Evolutionary conservation across 495 filamentous ascomycete genomes (phyloP).

Genomic region (Trypethelium eluteriae): DNA sequence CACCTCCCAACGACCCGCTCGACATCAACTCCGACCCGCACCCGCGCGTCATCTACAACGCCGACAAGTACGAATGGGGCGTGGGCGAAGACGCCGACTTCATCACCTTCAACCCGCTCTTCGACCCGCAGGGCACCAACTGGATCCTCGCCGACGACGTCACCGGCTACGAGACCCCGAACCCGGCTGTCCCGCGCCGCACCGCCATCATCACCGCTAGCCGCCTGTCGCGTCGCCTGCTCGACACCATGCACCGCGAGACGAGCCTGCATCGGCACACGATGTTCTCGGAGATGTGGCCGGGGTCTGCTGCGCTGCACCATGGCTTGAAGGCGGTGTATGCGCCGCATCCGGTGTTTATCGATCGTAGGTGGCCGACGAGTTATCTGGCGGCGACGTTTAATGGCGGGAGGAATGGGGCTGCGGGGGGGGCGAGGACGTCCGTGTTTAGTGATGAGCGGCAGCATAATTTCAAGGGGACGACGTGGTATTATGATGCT

Average conservation of each 20-base stretch:
- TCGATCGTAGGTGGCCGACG: slow-evolving; percentile 84
- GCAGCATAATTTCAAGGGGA: slow-evolving; percentile 82
- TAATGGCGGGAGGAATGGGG: slow-evolving; percentile 78
- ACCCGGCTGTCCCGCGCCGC: slow-evolving; percentile 60
- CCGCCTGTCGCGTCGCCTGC: slow-evolving; percentile 72
- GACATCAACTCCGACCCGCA: slow-evolving; percentile 63
- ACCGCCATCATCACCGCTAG: slow-evolving; percentile 81
- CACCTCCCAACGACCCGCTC: slow-evolving; percentile 48
- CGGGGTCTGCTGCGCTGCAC: slow-evolving; percentile 74
- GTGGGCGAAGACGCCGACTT: slow-evolving; percentile 89
- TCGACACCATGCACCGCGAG: slow-evolving; percentile 83
- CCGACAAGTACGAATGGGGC: slow-evolving; percentile 80
- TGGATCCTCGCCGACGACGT: slow-evolving; percentile 85
- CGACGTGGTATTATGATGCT: slow-evolving; percentile 93
- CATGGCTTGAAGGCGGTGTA: slow-evolving; percentile 95
- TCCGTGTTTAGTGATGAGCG: slow-evolving; percentile 68
- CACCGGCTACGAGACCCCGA: slow-evolving; percentile 70
- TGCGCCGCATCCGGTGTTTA: slow-evolving; percentile 81
- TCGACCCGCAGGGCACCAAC: slow-evolving; percentile 78
- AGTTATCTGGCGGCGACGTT: slow-evolving; percentile 71
- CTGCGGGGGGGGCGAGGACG: slow-evolving; percentile 61
- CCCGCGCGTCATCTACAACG: slow-evolving; percentile 64
- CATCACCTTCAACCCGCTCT: slow-evolving; percentile 88
- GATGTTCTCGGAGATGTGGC: slow-evolving; percentile 97
- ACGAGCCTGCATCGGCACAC: slow-evolving; percentile 71